Base-by-base conservation (phyloP, 1,139 yeast genomes). In the Yamadazyma triangularis region DNA sequence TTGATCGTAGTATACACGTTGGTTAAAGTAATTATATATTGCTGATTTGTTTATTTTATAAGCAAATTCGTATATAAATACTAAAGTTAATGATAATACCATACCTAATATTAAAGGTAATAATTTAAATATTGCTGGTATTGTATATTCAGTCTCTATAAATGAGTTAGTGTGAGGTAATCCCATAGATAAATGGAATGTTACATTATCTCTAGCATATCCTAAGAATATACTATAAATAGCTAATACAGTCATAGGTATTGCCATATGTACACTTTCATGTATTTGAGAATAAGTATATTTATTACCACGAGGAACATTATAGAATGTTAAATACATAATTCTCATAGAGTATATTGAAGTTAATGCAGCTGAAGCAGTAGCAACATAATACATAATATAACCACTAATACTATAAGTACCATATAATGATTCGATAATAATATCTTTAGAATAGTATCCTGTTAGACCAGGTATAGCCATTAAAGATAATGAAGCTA, bases 121-220 rank as follows among this genome's bases (percentile, higher is more conserved):
- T 32, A 42, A 38, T 44, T 46, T 46, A 38, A 41, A 30, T 13
- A 40, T 28, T 25, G 32, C 13, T 28, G 38, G 39, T 46, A 46
- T 40, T 20, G 45, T 41, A 46, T 38, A 46, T 43, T 45, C 50
- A 32, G 49, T 44, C 29, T 45, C 50, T 31, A 44, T 44, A 18
- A 39, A 41, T 31, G 25, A 25, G 39, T 41, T 44, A 34, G 42
- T 44, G 39, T 41, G 33, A 26, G 50, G 50, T 33, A 32, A 29
- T 13, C 50, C 50, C 31, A 44, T 30, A 13, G 30, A 40, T 41
- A 45, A 37, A 38, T 45, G 42, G 26, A 40, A 32, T 36, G 27
- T 34, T 13, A 39, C 41, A 33, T 36, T 34, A 45, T 45, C 48
- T 40, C 47, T 44, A 30, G 27, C 18, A 29, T 42, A 44, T 14